Percentiles rank a stretch among this genome's conserved stretches.
Conservation (phyloP, 495 filamentous ascomycete genomes). For the Penicillium arizonense region DNA sequence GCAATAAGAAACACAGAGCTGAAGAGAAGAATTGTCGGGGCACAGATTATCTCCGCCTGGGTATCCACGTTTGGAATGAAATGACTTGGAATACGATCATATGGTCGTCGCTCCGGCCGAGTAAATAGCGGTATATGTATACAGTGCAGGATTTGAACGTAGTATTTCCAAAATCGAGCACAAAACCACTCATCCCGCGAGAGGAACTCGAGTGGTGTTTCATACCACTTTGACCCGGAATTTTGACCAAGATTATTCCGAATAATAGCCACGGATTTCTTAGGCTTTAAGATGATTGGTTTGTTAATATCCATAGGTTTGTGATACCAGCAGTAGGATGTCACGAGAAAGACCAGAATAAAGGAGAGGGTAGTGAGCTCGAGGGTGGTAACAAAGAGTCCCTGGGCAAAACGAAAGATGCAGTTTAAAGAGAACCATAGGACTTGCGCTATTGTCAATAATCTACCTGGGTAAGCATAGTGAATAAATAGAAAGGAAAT, state of each 20-base stretch:
- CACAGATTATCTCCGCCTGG: conserved; percentile 9
- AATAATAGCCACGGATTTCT: neutral
- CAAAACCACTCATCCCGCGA: conserved; percentile 17
- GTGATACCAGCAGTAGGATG: conserved; percentile 40
- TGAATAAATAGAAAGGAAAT: neutral
- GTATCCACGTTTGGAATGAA: conserved; percentile 6
- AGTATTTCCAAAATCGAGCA: conserved; percentile 18
- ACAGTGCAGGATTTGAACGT: conserved; percentile 15
- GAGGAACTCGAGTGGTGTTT: conserved; percentile 25
- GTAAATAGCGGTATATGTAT: conserved; percentile 14
- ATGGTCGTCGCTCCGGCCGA: conserved; percentile 9
- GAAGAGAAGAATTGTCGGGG: conserved; percentile 15
- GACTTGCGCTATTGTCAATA: conserved; percentile 12
- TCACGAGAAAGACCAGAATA: conserved; percentile 35
- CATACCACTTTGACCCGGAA: conserved; percentile 7
- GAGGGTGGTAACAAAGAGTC: conserved; percentile 30
- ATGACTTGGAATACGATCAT: conserved; percentile 20
- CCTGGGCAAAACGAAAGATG: conserved; percentile 19
- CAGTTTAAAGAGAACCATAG: conserved; percentile 35
- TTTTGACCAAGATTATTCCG: neutral
- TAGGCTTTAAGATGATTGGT: conserved; percentile 11
- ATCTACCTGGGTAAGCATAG: neutral
- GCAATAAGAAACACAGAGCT: conserved; percentile 26
- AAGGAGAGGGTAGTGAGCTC: conserved; percentile 44
- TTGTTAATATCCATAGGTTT: conserved; percentile 37